A percentile compares a stretch with the other conserved stretches of the same genome.
Evolutionary conservation across 164 flowering plant species (phyloP).

Genomic region (Sedum album): DNA sequence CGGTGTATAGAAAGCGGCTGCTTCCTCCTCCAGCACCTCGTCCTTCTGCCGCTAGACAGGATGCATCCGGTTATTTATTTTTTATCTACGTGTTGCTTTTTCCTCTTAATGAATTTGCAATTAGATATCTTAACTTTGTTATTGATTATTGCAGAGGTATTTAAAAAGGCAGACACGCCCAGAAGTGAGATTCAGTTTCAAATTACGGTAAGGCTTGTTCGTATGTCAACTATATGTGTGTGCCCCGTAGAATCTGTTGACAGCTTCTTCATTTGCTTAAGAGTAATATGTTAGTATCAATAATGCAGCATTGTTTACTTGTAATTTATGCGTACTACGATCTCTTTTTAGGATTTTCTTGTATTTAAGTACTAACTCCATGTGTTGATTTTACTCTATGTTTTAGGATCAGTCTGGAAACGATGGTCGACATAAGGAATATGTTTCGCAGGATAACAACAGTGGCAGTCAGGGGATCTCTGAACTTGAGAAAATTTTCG

Average conservation of each 20-base stretch:
- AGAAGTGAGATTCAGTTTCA: background rate
- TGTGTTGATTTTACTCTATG: too few species aligned
- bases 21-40: conserved; percentile 25
- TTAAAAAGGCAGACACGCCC: background rate
- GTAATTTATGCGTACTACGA: background rate
- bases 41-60: background rate
- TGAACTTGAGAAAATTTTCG: conserved; percentile 56
- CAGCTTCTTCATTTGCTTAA: too few species aligned
- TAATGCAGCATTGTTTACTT: background rate
- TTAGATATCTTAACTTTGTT: background rate
- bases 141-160: background rate
- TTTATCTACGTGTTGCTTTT: background rate
- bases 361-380: background rate
- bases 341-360: background rate
- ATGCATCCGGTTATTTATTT: background rate
- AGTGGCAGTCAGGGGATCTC: conserved; percentile 21
- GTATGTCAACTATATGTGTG: background rate
- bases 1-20: conserved; percentile 50
- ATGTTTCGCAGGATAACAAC: conserved; percentile 7
- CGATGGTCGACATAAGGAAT: conserved; percentile 9
- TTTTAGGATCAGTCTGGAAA: conserved; percentile 1
- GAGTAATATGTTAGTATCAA: background rate
- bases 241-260: background rate
- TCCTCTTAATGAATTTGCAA: background rate
- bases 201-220: background rate